These are phyloP conservation scores for Ajuga reptans DNA, from an alignment of 305 asterid species.

Conservation along the genomic window DNA sequence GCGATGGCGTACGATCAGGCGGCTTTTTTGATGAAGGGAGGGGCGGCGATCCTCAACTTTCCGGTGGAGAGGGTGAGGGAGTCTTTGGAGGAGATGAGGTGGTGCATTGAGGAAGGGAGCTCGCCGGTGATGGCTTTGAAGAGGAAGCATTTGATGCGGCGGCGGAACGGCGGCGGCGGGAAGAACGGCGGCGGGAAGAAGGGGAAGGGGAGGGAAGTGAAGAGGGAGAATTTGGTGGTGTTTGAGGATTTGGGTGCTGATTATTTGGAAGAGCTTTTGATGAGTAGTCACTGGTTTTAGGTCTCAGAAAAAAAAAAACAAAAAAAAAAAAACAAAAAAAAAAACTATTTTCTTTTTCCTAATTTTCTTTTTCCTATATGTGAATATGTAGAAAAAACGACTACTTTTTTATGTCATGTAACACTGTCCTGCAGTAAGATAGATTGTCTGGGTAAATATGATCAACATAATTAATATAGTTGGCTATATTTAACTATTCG, in stretches of 20 bases:
- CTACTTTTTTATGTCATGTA: no score
- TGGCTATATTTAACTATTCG: no score
- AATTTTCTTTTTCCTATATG: no score
- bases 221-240: slow-evolving; percentile 36
- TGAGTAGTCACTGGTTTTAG: neutral
- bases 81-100: slow-evolving; percentile 35
- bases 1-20: slow-evolving; percentile 73
- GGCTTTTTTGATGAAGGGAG: slow-evolving; percentile 45
- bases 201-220: slow-evolving; percentile 10
- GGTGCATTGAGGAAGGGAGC: slow-evolving; percentile 28
- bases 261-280: slow-evolving; percentile 44
- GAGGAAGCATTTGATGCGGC: slow-evolving; percentile 37
- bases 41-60: slow-evolving; percentile 42
- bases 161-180: slow-evolving; percentile 22
- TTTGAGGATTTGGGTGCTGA: slow-evolving; percentile 52
- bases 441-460: no score
- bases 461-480: no score
- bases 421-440: no score
- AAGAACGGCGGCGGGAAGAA: slow-evolving; percentile 18
- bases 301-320: neutral
- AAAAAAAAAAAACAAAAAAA: no score
- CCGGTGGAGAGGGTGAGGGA: slow-evolving; percentile 46
- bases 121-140: slow-evolving; percentile 47
- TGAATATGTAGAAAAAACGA: no score
- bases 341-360: no score